Evolutionary conservation across 139 green algal genomes (phyloP), one percentile per base, ranked within the genome.

Genomic region (Volvox reticuliferus): DNA sequence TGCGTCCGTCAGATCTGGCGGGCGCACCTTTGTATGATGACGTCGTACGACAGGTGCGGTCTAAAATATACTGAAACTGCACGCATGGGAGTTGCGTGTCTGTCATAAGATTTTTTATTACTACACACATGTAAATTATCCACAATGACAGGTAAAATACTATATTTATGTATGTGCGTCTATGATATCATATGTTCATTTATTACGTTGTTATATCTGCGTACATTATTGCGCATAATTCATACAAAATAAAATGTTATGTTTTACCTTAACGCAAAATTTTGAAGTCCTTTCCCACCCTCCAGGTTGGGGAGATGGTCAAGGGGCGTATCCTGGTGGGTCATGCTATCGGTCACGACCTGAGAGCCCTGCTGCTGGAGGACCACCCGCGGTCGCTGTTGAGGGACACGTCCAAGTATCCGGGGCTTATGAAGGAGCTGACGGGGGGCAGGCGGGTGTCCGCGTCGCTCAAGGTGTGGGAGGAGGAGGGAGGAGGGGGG

Each of bases 341-440:
- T 26, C 98, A 99, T 79, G 89, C 96, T 37, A 81, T 99, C 22
- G 79, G 92, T 30, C 98, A 99, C 91, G 98, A 99, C 94, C 92
- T 99, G 22, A 92, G 95, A 91, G 97, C 96, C 78, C 85, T 99
- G 86, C 55, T 35, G 22, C 88, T 96, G 91, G 92, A 99, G 22
- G 93, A 92, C 24, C 98, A 99, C 90, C 96, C 96, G 14, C 91
- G 88, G n/a, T 93, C 94, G 69, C 67, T 94, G 83, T 96, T 96
- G 9, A 93, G 98, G 1, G 98, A 99, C 92, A 97, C 96, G 1
- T 79, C 89, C 36, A 93, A 90, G 94, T 95, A 87, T 44, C 73
- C 73, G 50, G 44, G 50, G 18, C 86, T 90, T 22, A 90, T 90
- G 86, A 90, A 90, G 86, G 86, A 65, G 86, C 86, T 90, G 50